phyloP scores from a whole-genome alignment of 441 rosid genomes.

The Rhodomyrtus psidioides region DNA sequence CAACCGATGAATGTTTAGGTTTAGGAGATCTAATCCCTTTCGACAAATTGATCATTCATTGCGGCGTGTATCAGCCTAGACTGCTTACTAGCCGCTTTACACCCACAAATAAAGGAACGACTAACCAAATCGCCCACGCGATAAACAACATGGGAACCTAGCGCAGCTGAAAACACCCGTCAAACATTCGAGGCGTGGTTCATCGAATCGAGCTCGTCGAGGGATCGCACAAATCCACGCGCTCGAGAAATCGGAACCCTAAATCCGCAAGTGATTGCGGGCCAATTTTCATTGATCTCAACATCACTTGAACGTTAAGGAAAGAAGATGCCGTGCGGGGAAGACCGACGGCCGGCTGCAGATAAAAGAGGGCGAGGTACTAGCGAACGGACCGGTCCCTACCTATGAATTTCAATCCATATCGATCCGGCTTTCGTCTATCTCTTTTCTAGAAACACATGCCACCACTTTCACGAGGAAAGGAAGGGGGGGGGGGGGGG shows the following conservation, averaged over 20 bases:
- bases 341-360: not conserved
- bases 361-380: not conserved
- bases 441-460: not conserved
- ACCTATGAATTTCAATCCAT: not conserved
- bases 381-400: not conserved
- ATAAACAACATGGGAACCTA: not conserved
- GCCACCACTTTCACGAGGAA: not conserved
- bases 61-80: not conserved
- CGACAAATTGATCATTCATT: not conserved
- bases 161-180: not conserved
- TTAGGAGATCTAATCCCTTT: not conserved
- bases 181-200: not conserved
- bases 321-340: not conserved
- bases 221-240: not conserved
- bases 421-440: not conserved
- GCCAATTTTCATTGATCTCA: not conserved
- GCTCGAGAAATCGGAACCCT: not conserved
- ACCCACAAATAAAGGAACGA: not conserved
- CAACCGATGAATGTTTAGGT: not conserved
- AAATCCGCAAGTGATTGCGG: not conserved
- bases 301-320: not conserved
- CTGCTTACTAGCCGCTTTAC: not conserved
- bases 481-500: not conserved
- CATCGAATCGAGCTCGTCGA: not conserved
- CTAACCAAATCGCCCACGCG: not conserved